These are phyloP conservation scores for Malania oleifera DNA, from an alignment of 164 flowering plant genomes.

Conservation along the genomic window DNA sequence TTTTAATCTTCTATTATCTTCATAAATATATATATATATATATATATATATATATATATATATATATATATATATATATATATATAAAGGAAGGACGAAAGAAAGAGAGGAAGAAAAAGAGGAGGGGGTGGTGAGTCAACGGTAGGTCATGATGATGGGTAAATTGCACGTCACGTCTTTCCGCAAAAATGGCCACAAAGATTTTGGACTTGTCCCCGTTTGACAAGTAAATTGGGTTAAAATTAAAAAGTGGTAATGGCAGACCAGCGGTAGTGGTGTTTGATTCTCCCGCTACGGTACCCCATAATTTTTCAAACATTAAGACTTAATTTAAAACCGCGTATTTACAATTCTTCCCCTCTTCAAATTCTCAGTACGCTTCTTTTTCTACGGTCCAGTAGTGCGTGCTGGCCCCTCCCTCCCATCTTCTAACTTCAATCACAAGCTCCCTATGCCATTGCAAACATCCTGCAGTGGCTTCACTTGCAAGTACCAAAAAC, in stretches of 20 bases:
- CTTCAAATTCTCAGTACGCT: too few species aligned
- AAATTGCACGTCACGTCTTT: neutral
- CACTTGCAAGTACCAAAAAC: too few species aligned
- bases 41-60: too few species aligned
- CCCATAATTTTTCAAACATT: neutral
- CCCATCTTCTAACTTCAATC: too few species aligned
- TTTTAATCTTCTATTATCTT: too few species aligned
- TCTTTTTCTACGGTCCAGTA: too few species aligned
- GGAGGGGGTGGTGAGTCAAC: neutral
- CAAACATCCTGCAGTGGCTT: too few species aligned
- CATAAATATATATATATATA: too few species aligned
- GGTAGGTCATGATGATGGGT: neutral
- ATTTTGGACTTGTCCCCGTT: neutral
- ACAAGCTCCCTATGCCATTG: too few species aligned
- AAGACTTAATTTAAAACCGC: neutral
- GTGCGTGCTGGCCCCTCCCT: too few species aligned
- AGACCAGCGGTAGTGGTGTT: slow-evolving; percentile 17
- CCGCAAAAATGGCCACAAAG: neutral
- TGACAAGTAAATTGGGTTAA: neutral
- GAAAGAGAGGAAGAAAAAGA: neutral
- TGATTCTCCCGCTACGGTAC: slow-evolving; percentile 6
- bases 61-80: too few species aligned
- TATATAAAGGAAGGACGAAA: neutral
- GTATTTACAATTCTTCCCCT: neutral
- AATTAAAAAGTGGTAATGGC: slow-evolving; percentile 7